Base-by-base conservation (phyloP, 2,329 filamentous ascomycete species). In the Fusarium transvaalense region DNA sequence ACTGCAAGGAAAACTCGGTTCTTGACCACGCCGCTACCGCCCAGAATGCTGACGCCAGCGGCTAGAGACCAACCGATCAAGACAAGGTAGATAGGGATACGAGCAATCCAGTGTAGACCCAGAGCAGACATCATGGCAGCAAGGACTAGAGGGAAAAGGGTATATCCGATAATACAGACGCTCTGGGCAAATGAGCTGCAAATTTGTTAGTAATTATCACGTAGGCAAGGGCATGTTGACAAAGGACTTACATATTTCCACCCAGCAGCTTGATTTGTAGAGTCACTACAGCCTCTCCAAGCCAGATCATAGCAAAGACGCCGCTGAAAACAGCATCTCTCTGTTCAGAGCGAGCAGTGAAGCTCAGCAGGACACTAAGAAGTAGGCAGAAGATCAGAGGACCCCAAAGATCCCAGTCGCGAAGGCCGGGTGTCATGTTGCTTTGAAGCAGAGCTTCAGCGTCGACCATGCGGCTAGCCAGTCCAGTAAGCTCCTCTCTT, bases 351-450 rank as follows among this genome's bases (percentile, higher is more conserved):
- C 90, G 86, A 15, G 93, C 93, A 66, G 91, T 89, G 77, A 97
- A 88, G 72, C 94, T 97, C 61, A 99, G 84, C 73, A 99, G 88
- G 79, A 97, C 86, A 71, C 93, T 95, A 61, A 99, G 84, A 61
- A 97, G 83, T 71, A 99, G 82, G 75, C 95, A 97, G 83, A 99
- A 99, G 69, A 99, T 89, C 58, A 99, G 84, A 35, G 96, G 96
- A 0, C 96, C 96, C 96, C 96, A 99, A 52, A 99, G 87, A 85
- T 99, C 96, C 96, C 96, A 99, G 82, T 99, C 94, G 66, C 95
- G 85, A 76, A 98, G 82, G 1, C 94, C 94, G 52, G 97, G 92
- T 70, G 91, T 95, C 93, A 97, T 97, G 76, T 88, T 87, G 71
- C 86, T 89, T 77, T 87, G 85, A 38, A 90, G 81, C 70, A 91